Base-by-base conservation (phyloP, 2,329 filamentous ascomycete genomes). In the Epichloe typhina region DNA sequence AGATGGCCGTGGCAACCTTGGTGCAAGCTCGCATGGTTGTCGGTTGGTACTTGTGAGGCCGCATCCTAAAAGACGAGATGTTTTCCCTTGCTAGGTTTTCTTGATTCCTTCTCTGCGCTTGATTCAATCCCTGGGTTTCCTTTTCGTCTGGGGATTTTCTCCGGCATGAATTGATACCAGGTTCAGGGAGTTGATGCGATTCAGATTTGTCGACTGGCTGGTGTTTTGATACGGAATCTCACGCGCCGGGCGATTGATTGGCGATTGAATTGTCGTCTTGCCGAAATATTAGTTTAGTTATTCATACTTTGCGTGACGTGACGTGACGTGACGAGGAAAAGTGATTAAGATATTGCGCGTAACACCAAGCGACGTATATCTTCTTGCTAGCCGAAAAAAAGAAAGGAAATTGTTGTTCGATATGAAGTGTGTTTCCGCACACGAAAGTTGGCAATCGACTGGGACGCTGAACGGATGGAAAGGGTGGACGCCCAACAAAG, bases 21-120 rank as follows among this genome's bases (percentile, higher is more conserved):
- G 40, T 11, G 21, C 31, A 35, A 13, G 43, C 4, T 47, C 50
- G 42, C 52, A 54, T 52, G 42, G 36, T 43, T 38, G 11, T 26
- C 8, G 12, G 8, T 11, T 37, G 26, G 17, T 3, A 6, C 2
- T 3, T 36, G 15, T 13, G 6, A 31, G 31, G 21, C 8, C 19
- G 11, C 17, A 9, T 6, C 33, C n/a, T 5, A n/a, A 19, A 23
- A 46, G 31, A 31, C 31, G 31, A 36, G 12, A 46, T 3, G 31
- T 19, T 31, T 45, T 13, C n/a, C n/a, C 17, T 45, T 31, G 31
- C 43, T 45, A 15, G n/a, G 9, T 23, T 19, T 45, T 35, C 9
- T 35, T 13, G 8, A 31, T 8, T 11, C 31, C n/a, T 5, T 19
- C 11, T 15, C 11, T 19, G 35, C 12, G 6, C 13, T 36, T 46